Percentiles rank a stretch among this genome's conserved stretches.
Evolutionary conservation across 2,329 filamentous ascomycete species (phyloP).

Genomic region (Verticillium longisporum): DNA sequence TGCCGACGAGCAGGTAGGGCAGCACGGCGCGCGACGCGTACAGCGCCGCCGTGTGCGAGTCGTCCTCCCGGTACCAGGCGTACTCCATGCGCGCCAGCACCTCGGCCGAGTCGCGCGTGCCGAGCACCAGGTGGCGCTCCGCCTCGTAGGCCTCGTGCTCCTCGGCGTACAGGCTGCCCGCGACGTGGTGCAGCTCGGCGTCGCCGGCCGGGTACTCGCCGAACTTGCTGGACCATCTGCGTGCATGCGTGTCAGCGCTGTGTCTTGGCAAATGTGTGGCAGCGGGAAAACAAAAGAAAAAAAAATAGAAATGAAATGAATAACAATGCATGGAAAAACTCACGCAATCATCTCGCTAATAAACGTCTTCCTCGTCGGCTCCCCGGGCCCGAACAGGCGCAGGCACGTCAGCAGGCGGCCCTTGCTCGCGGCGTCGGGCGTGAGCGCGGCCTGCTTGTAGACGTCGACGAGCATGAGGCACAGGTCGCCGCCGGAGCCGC

Average conservation of each 20-base stretch:
- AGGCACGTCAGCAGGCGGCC: slow-evolving; percentile 72
- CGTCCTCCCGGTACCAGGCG: slow-evolving; percentile 85
- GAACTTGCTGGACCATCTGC: slow-evolving; percentile 75
- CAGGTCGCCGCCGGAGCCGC: slow-evolving; percentile 85
- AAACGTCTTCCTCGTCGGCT: slow-evolving; percentile 90
- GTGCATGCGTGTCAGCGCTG: not conserved
- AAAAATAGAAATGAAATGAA: not conserved
- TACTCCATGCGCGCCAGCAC: slow-evolving; percentile 80
- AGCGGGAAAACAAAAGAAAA: not conserved
- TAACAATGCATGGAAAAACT: not conserved
- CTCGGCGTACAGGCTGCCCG: slow-evolving; percentile 81
- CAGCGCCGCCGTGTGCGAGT: slow-evolving; percentile 76
- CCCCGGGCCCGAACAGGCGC: slow-evolving; percentile 70
- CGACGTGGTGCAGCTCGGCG: slow-evolving; percentile 88
- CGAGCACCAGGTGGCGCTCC: slow-evolving; percentile 81
- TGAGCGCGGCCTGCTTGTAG: slow-evolving; percentile 79
- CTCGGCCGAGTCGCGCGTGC: slow-evolving; percentile 81
- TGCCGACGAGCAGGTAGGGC: slow-evolving; percentile 85
- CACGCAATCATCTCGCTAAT: slow-evolving; percentile 76
- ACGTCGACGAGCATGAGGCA: slow-evolving; percentile 84
- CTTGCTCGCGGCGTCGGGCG: slow-evolving; percentile 67
- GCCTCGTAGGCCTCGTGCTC: slow-evolving; percentile 91
- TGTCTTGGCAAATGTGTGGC: not conserved
- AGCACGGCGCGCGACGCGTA: slow-evolving; percentile 84
- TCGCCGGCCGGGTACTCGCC: slow-evolving; percentile 88